Evolutionary conservation across 2,329 filamentous ascomycete species (phyloP), one percentile per base, ranked within the genome.

Genomic region (Pestalotiopsis sp.): DNA sequence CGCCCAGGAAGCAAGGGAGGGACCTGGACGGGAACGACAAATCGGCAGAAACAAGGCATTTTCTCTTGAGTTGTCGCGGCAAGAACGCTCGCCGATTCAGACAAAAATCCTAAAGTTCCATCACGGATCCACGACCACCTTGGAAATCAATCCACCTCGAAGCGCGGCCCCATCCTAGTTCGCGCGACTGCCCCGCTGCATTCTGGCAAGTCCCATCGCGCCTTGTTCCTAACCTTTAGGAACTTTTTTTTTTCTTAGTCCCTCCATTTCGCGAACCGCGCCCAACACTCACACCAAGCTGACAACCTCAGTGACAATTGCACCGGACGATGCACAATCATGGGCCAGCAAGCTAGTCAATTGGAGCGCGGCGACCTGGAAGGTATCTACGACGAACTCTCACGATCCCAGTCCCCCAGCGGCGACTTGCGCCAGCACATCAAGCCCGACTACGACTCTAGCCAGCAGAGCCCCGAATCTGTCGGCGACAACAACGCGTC

Each of bases 321-420:
- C 59, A 23, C 27, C 31, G 20, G 36, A 66, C 13, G 13, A 66
- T 66, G 64, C 31, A 55, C 52, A n/a, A 66, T 11, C 27, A 66
- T 66, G 64, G 64, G 64, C 55, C 27, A 59, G n/a, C 52, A 66
- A 41, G 27, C 64, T 20, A 66, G 64, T 38, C 64, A 66, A 36
- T 38, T 60, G 9, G 64, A 60, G 36, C 23, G 45, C 17, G 55
- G 17, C 6, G 64, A 60, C 20, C 14, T 23, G 9, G 64, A 66
- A 9, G 55, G 25, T 38, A 13, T 55, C 12, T 31, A 41, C 20
- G 55, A 57, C 55, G 45, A 31, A 12, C 41, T 57, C 3, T 65
- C 49, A 11, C 13, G 25, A 5, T 41, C 41, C 9, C 41, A 58
- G 20, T 66, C 64, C 25, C 52, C 52, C 11, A 27, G 41, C 45